Conservation (phyloP, 371 early-diverging fungal genomes). For the Actinomortierella wolfii region DNA sequence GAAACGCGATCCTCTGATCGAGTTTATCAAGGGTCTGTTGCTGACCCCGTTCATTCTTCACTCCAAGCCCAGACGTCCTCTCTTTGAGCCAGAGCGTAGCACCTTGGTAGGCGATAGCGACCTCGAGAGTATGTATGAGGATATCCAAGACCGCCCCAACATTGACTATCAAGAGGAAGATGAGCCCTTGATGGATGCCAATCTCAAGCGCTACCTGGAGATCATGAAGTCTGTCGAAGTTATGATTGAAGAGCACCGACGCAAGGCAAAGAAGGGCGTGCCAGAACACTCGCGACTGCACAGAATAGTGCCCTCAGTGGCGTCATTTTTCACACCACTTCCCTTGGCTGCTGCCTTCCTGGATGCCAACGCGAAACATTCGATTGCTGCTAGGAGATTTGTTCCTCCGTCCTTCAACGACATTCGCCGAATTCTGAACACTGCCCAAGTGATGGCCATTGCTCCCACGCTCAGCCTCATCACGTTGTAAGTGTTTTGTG, state of each 20-base stretch:
- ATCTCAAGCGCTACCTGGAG: constrained; percentile 65
- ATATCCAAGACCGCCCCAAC: constrained; percentile 6
- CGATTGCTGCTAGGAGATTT: constrained; percentile 71
- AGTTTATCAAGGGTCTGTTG: constrained; percentile 83
- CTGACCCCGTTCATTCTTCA: constrained; percentile 81
- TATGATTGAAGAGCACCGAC: constrained; percentile 61
- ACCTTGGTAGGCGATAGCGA: constrained; percentile 2
- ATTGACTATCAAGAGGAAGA: constrained; percentile 46
- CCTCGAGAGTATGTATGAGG: constrained; percentile 13
- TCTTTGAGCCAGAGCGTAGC: constrained; percentile 10
- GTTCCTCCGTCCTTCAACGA: constrained; percentile 90
- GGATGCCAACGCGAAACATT: constrained; percentile 57
- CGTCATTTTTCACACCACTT: constrained; percentile 78
- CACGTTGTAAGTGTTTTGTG: constrained; percentile 57
- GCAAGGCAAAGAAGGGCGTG: constrained; percentile 49
- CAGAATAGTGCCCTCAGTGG: constrained; percentile 73
- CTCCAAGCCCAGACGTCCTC: constrained; percentile 57
- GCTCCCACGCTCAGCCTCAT: constrained; percentile 58
- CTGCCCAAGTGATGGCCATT: constrained; percentile 72
- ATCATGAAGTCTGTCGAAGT: constrained; percentile 72
- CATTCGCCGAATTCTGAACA: constrained; percentile 77
- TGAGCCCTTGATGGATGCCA: constrained; percentile 40
- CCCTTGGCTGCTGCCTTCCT: constrained; percentile 73
- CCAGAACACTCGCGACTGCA: constrained; percentile 73
- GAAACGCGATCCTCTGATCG: constrained; percentile 80